Evolutionary conservation across 108 stramenopile species (phyloP).

Genomic region (Nannochloropsis oceanica): DNA sequence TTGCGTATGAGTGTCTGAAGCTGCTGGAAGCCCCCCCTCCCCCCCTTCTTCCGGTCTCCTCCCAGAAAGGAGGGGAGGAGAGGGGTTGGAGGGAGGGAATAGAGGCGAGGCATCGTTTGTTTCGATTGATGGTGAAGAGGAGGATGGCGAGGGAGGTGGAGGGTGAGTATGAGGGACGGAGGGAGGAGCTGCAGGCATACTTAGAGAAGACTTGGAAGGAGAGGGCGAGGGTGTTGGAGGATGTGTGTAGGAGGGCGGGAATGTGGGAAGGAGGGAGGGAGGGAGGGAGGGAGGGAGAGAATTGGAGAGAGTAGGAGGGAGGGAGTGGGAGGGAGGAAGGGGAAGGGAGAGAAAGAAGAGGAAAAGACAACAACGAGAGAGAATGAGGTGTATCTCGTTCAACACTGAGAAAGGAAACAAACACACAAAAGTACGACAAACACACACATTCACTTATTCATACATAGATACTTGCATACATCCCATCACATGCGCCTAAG

Average conservation of each 20-base stretch:
- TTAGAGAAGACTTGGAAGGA: not conserved
- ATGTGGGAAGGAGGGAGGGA: not conserved
- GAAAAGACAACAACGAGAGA: too few relatives aligned
- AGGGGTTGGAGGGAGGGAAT: not conserved
- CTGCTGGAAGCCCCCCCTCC: not conserved
- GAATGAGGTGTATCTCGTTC: too few relatives aligned
- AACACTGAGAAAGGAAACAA: too few relatives aligned
- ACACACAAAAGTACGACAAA: too few relatives aligned
- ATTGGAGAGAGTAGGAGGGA: too few relatives aligned
- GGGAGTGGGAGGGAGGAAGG: too few relatives aligned
- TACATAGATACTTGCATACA: too few relatives aligned
- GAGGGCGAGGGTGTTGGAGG: not conserved
- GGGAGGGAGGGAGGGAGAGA: not conserved
- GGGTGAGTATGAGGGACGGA: not conserved
- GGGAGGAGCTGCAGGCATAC: not conserved
- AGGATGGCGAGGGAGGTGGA: not conserved
- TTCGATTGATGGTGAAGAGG: slow-evolving; percentile 21
- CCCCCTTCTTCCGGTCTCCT: not conserved
- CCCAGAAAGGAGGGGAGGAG: not conserved
- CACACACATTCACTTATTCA: too few relatives aligned
- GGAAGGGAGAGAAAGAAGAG: too few relatives aligned
- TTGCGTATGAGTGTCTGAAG: slow-evolving; percentile 19
- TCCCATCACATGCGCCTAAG: too few relatives aligned
- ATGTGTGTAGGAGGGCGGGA: not conserved
- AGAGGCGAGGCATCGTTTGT: not conserved